Conservation (phyloP, 305 asterid species). For the Lippia alba region DNA sequence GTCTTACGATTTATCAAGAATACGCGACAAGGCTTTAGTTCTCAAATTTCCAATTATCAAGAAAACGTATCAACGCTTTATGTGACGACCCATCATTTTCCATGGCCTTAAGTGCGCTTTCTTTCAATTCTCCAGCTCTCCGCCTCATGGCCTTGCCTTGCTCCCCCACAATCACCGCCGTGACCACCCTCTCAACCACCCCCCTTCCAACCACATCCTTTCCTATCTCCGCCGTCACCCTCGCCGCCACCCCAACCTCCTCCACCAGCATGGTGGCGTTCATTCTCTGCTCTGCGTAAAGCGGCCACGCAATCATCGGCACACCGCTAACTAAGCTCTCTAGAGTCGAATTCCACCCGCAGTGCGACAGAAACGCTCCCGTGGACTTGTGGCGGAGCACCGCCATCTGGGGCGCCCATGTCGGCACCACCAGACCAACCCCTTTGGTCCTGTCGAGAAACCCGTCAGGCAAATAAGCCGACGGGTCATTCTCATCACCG, state of each 20-base stretch:
- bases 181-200: constrained; percentile 51
- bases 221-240: constrained; percentile 33
- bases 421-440: constrained; percentile 38
- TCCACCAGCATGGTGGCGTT: constrained; percentile 56
- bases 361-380: constrained; percentile 63
- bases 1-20: no score
- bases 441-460: constrained; percentile 42
- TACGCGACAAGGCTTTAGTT: no score
- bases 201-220: constrained; percentile 43
- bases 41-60: background rate
- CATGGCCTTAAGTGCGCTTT: constrained; percentile 34
- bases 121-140: constrained; percentile 36
- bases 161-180: constrained; percentile 41
- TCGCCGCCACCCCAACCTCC: constrained; percentile 51
- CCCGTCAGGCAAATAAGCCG: constrained; percentile 49
- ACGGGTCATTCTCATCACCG: constrained; percentile 29
- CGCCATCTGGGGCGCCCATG: constrained; percentile 51
- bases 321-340: constrained; percentile 54
- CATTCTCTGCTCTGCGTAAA: constrained; percentile 57
- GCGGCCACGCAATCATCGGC: constrained; percentile 70
- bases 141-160: constrained; percentile 44
- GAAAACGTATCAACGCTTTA: constrained; percentile 13
- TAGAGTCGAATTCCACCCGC: constrained; percentile 63
- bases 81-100: constrained; percentile 38
- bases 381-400: constrained; percentile 49